Evolutionary conservation across 2,329 filamentous ascomycete species (phyloP), one percentile per base, ranked within the genome.

Genomic region (Fusarium palustre): DNA sequence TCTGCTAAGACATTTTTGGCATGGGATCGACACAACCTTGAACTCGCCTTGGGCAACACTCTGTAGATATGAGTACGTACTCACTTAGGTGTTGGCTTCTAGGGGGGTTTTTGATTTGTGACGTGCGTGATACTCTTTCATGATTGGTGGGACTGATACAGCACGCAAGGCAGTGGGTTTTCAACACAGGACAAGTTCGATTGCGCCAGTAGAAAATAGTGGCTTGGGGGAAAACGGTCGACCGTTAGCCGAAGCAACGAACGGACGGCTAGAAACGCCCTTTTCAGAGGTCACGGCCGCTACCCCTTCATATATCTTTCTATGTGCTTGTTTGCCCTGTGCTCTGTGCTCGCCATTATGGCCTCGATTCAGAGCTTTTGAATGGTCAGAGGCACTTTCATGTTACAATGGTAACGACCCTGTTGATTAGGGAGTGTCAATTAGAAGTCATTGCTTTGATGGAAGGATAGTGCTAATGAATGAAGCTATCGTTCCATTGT

Each of bases 1-100:
- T 78, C 76, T 68, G 61, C 63, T 78, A 74, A 68, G 77, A 62
- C 67, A 39, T 54, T 42, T 31, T 31, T 58, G 57, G 54, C 72
- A 59, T 53, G 48, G 53, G 53, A 56, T 38, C 43, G 47, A 36
- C 42, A 34, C 24, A 39, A n/a, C 48, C 48, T 39, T 20, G 24
- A 36, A 28, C 22, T 38, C 34, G 8, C 12, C 15, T 25, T 30
- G 42, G 25, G 10, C 25, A n/a, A 5, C 18, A 13, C 25, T 45
- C 18, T 30, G 7, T 20, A 10, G 34, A 12, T 6, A 41, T 10
- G 38, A 30, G 28, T 25, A 43, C 41, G 41, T 43, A 28, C 24
- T 43, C 41, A 18, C 12, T 39, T 39, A 36, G 12, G 22, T 39
- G 18, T 12, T 8, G 36, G 28, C 43, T 63, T 57, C 57, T 49